These are phyloP conservation scores for Magnolia sinica DNA, from an alignment of 164 flowering plant species.

Conservation along the genomic window DNA sequence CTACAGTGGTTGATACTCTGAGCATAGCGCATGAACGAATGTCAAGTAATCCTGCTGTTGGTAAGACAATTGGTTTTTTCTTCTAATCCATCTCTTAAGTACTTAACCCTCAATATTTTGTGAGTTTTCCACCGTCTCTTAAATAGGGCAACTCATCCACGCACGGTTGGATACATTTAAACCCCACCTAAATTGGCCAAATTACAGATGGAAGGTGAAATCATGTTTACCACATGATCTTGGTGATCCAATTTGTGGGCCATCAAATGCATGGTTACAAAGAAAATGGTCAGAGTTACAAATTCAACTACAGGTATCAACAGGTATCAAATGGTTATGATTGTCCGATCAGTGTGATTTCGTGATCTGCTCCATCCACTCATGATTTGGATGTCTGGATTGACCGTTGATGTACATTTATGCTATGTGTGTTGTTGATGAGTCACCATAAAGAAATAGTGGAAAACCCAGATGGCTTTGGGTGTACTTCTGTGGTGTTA, in stretches of 20 bases:
- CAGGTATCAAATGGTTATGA: not conserved
- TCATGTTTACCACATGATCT: not conserved
- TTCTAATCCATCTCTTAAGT: not conserved
- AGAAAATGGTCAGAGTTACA: not conserved
- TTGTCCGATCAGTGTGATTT: not conserved
- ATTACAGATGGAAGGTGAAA: not conserved
- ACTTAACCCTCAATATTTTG: too few relatives aligned
- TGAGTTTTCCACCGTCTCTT: not conserved
- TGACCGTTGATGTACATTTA: too few relatives aligned
- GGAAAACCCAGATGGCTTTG: not conserved
- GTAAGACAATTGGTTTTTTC: constrained; percentile 35
- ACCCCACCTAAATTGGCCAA: not conserved
- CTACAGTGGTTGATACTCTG: constrained; percentile 16
- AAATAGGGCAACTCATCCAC: not conserved
- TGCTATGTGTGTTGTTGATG: not conserved
- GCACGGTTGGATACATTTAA: too few relatives aligned
- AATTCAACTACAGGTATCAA: too few relatives aligned
- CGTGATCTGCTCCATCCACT: not conserved
- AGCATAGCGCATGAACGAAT: constrained; percentile 18
- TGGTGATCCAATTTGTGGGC: not conserved
- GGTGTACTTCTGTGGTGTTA: not conserved
- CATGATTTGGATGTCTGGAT: too few relatives aligned
- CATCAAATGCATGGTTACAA: not conserved
- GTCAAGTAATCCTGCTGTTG: constrained; percentile 33
- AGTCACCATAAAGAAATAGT: not conserved